Evolutionary conservation across 2,329 filamentous ascomycete species (phyloP), one percentile per base, ranked within the genome.

Genomic region (Huntiella bhutanensis): DNA sequence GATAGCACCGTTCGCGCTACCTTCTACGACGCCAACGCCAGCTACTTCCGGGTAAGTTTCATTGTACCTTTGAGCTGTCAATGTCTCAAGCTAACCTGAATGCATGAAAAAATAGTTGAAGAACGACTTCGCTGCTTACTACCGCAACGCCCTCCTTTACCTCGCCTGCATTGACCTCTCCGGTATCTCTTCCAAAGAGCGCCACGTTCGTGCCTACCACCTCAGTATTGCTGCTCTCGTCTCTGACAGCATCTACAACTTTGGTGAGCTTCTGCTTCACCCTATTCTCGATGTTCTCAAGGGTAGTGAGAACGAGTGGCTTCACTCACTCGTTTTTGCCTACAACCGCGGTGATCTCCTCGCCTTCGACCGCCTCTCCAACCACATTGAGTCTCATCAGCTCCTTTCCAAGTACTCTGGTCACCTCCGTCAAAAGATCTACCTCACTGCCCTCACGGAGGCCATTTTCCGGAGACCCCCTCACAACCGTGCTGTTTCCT

Each of bases 191-290:
- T 66, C 76, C 46, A 68, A 73, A 46, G 87, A 98, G 61, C 80
- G 83, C 56, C 79, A 80, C 60, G 73, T 73, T 50, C 79, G 88
- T 55, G 91, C 91, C 39, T 93, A 94, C 65, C 86, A 95, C 61
- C 78, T 98, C 52, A 82, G 82, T 58, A 80, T 96, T 46, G 86
- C 91, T 22, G 91, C 91, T 7, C 73, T 98, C 6, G 82, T 95
- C 35, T 95, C 87, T 43, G 83, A 88, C 57, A 84, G 77, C 56
- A 98, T 96, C 66, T 96, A 98, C 75, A 98, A 98, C 69, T 98
- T 98, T 56, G 91, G 91, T 62, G 91, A 98, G 69, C 79, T 98
- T n/a, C 76, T 98, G 32, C 75, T 98, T 54, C 91, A 98, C 61
- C 91, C 91, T 3, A 93, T 98, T 58, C 78, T 98, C 52, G 83